phyloP scores from a whole-genome alignment of 2,329 filamentous ascomycete genomes.

The Magnaporthales sp. region DNA sequence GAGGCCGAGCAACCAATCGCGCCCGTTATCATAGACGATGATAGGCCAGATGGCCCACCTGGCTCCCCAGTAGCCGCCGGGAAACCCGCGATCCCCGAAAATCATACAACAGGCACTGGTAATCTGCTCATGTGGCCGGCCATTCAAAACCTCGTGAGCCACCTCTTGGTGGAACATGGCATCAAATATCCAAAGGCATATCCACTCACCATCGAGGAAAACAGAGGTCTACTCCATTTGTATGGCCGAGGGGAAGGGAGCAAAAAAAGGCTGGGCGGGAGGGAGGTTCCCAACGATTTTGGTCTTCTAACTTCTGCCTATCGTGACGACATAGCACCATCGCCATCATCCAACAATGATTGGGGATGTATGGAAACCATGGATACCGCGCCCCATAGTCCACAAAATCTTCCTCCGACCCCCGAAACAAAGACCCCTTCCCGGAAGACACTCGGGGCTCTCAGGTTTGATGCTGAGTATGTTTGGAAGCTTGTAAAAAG shows the following conservation, averaged over 20 bases:
- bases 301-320: slow-evolving; percentile 18
- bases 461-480: slow-evolving; percentile 41
- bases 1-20: background rate
- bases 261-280: slow-evolving; percentile 43
- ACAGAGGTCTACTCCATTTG: slow-evolving; percentile 63
- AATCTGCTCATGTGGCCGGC: slow-evolving; percentile 66
- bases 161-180: slow-evolving; percentile 36
- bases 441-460: slow-evolving; percentile 29
- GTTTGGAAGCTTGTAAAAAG: slow-evolving; percentile 46
- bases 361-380: slow-evolving; percentile 49
- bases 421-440: slow-evolving; percentile 28
- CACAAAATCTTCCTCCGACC: slow-evolving; percentile 13
- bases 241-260: slow-evolving; percentile 73
- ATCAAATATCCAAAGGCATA: slow-evolving; percentile 58
- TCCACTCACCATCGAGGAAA: slow-evolving; percentile 67
- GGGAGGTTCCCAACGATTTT: slow-evolving; percentile 27
- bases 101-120: slow-evolving; percentile 87
- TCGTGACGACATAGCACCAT: slow-evolving; percentile 30
- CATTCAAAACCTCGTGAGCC: slow-evolving; percentile 54
- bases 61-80: slow-evolving; percentile 45
- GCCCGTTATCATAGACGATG: slow-evolving; percentile 12
- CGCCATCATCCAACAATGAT: slow-evolving; percentile 43
- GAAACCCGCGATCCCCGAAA: slow-evolving; percentile 65
- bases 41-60: slow-evolving; percentile 31
- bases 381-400: slow-evolving; percentile 27